These are phyloP conservation scores for Starmerella davenportii DNA, from an alignment of 805 yeast species.

Conservation along the genomic window DNA sequence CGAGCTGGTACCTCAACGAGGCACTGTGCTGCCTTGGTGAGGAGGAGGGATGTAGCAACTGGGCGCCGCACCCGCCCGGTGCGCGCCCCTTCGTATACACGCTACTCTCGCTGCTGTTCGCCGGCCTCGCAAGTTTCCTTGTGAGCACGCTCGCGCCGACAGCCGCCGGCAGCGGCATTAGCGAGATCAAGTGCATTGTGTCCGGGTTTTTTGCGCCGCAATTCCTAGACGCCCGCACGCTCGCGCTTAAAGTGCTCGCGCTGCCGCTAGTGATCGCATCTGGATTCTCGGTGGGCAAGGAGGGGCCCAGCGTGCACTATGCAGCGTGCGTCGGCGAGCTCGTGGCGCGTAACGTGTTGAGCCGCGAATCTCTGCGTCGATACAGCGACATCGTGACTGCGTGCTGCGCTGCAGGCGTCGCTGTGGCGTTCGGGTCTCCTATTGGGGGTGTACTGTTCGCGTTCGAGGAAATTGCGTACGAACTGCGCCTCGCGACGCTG, in stretches of 20 bases:
- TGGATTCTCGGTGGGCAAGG: conserved; percentile 88
- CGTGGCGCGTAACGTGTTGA: conserved; percentile 25
- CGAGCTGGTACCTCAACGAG: conserved; percentile 50
- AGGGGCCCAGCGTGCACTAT: conserved; percentile 95
- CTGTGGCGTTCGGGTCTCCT: conserved; percentile 94
- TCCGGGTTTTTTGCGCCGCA: conserved; percentile 72
- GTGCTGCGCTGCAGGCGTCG: conserved; percentile 94
- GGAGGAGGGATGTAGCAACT: conserved; percentile 33
- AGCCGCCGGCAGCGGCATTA: conserved; percentile 95
- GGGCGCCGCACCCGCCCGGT: conserved; percentile 46
- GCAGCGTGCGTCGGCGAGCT: conserved; percentile 90
- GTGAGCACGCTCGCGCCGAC: conserved; percentile 62
- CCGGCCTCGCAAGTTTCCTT: conserved; percentile 44
- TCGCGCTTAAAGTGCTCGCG: conserved; percentile 58
- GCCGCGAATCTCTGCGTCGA: conserved; percentile 26
- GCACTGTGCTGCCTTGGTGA: conserved; percentile 71
- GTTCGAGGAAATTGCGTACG: conserved; percentile 65
- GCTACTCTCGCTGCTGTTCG: conserved; percentile 39
- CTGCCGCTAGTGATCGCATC: conserved; percentile 84
- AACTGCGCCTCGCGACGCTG: conserved; percentile 57
- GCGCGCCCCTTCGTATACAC: conserved; percentile 39
- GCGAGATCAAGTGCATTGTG: conserved; percentile 87
- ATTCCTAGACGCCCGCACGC: conserved; percentile 56
- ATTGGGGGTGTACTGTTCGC: conserved; percentile 85
- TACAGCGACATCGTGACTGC: conserved; percentile 56